Evolutionary conservation across 78 protist species (phyloP).

Genomic region (Emiliania huxleyi): DNA sequence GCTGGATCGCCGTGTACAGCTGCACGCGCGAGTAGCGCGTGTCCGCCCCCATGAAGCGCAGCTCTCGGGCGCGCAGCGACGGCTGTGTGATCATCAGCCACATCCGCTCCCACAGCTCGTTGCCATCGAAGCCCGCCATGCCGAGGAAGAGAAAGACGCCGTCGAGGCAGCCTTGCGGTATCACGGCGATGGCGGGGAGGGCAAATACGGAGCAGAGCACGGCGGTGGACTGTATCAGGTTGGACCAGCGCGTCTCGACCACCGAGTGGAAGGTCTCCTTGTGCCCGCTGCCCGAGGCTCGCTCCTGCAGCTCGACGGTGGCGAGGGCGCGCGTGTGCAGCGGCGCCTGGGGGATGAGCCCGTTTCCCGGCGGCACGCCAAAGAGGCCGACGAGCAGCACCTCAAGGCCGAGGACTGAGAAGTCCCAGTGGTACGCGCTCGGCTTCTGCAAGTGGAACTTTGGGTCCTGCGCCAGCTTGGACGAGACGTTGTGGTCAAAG

Average conservation of each 20-base stretch:
- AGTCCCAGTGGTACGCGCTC: not conserved
- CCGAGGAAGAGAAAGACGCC: slow-evolving; percentile 48
- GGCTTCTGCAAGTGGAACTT: not conserved
- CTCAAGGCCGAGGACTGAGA: not conserved
- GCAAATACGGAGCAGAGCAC: not conserved
- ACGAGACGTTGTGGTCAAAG: slow-evolving; percentile 36
- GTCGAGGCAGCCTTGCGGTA: not conserved
- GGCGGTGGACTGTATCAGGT: not conserved
- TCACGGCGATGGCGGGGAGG: not conserved
- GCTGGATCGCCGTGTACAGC: not conserved
- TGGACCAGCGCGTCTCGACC: not conserved
- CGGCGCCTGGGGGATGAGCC: slow-evolving; percentile 35
- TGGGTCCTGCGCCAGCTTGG: not conserved
- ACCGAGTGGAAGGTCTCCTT: not conserved
- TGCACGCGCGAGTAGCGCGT: not conserved
- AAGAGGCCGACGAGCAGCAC: not conserved
- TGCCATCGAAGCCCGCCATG: slow-evolving; percentile 13
- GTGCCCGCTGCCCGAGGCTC: too few species aligned
- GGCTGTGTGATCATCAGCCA: not conserved
- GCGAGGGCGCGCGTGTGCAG: slow-evolving; percentile 1
- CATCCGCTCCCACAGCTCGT: not conserved
- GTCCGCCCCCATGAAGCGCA: not conserved
- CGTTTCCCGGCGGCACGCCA: slow-evolving; percentile 25
- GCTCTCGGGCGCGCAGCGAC: not conserved
- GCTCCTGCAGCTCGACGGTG: not conserved